Evolutionary conservation across 805 yeast genomes (phyloP), one percentile per base, ranked within the genome.

Genomic region (Millerago galiae): DNA sequence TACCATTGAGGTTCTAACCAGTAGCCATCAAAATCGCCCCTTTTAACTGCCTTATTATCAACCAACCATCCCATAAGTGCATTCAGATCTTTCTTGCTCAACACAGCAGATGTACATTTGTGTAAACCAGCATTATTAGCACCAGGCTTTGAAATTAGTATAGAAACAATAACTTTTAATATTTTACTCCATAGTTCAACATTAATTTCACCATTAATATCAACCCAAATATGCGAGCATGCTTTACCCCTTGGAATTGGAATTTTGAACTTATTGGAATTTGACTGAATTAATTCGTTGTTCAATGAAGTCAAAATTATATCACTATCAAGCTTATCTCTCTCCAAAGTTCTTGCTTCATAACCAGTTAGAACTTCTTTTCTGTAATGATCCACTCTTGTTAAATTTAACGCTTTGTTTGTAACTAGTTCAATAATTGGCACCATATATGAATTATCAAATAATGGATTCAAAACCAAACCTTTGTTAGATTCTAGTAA

Each of bases 261-360:
- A 2, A 53, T 48, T 8, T 48, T 31, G 18, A 35, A 35, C 42
- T 52, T 42, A 37, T 48, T 40, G 6, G 43, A 18, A 18, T 38
- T 29, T 12, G 35, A 18, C 37, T 42, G 12, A 18, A 55, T 42
- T 25, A 24, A 26, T 34, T 16, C 38, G 13, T 15, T 32, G 15
- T 38, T 46, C 36, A 32, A 50, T 40, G 42, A 37, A 5, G 65
- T 62, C 17, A 72, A 57, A 17, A 75, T 68, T 18, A 79, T 77
- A 55, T 77, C 95, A 56, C 79, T 82, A 53, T 74, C 87, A 38
- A 75, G 71, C 58, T 70, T 80, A 34, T 71, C 77, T 49, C 81
- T 76, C 47, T 86, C 95, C 33, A 85, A 74, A 15, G 77, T 67
- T 47, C 96, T 72, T 1, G 96, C 83, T 32, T 82, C 83, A 56